Evolutionary conservation across 129 eudicot species (phyloP).

Genomic region (Flaveria bidentis): DNA sequence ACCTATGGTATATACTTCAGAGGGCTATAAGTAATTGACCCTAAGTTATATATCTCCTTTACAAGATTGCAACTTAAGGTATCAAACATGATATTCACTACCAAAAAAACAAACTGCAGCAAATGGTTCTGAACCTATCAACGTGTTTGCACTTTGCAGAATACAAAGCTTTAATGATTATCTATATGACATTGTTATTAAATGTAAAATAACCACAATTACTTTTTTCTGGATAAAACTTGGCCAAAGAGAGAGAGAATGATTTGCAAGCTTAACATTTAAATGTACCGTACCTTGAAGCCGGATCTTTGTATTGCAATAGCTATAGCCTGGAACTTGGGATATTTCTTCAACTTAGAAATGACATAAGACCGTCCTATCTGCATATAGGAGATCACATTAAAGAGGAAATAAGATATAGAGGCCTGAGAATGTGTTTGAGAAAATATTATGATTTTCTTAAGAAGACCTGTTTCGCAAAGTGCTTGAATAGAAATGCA

Average conservation of each 20-base stretch:
- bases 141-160: neutral
- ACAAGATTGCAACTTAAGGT: slow-evolving; percentile 2
- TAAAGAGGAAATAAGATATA: neutral
- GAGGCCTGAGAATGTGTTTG: neutral
- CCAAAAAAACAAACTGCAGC: neutral
- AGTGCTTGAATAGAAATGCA: slow-evolving; percentile 14
- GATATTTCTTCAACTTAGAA: slow-evolving; percentile 77
- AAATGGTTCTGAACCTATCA: slow-evolving; percentile 1
- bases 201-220: neutral
- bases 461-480: neutral
- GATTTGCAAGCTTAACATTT: slow-evolving; percentile 23
- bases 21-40: neutral
- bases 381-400: slow-evolving; percentile 44
- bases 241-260: neutral
- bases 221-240: neutral
- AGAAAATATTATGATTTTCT: slow-evolving; percentile 10
- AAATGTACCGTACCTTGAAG: slow-evolving; percentile 62
- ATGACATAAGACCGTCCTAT: slow-evolving; percentile 85
- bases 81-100: neutral
- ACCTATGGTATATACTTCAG: neutral
- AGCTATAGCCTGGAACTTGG: slow-evolving; percentile 89
- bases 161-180: neutral
- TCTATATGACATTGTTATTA: neutral
- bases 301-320: slow-evolving; percentile 93
- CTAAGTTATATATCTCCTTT: slow-evolving; percentile 1